A percentile compares a stretch with the other conserved stretches of the same genome.
These are phyloP conservation scores for Sherardia arvensis DNA, from an alignment of 257 asterid genomes.

Conservation along the genomic window DNA sequence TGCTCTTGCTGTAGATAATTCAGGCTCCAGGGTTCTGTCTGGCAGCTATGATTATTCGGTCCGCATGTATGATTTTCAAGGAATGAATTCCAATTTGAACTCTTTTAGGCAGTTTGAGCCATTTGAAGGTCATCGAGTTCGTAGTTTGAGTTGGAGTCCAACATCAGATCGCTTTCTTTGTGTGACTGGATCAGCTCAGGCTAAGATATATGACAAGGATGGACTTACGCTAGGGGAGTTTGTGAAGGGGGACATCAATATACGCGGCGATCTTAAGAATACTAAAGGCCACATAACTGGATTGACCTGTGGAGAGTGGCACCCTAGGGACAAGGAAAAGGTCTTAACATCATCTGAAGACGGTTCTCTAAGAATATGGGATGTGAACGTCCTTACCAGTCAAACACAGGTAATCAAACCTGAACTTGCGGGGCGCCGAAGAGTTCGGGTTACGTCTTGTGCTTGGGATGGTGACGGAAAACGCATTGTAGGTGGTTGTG, in stretches of 20 bases:
- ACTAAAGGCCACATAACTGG: slow-evolving; percentile 98
- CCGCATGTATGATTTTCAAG: slow-evolving; percentile 95
- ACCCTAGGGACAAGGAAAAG: slow-evolving; percentile 79
- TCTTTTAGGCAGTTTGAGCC: slow-evolving; percentile 96
- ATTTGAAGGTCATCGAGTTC: slow-evolving; percentile 95
- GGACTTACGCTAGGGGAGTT: slow-evolving; percentile 92
- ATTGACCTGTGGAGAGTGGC: slow-evolving; percentile 95
- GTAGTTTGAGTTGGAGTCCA: slow-evolving; percentile 98
- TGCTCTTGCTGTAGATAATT: slow-evolving; percentile 82
- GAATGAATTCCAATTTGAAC: slow-evolving; percentile 92
- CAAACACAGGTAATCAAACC: slow-evolving; percentile 99
- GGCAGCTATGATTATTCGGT: slow-evolving; percentile 91
- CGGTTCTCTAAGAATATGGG: slow-evolving; percentile 94
- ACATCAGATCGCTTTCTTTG: slow-evolving; percentile 85
- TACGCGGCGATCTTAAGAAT: slow-evolving; percentile 88
- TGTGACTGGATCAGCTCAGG: slow-evolving; percentile 98
- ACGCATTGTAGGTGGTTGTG: slow-evolving; percentile 79
- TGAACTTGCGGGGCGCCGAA: slow-evolving; percentile 77
- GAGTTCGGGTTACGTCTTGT: slow-evolving; percentile 88
- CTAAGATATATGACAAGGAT: slow-evolving; percentile 97
- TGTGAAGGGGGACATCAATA: slow-evolving; percentile 95
- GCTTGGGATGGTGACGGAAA: slow-evolving; percentile 94
- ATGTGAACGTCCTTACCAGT: slow-evolving; percentile 81
- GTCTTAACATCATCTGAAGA: slow-evolving; percentile 93
- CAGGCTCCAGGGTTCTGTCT: slow-evolving; percentile 90